A percentile compares a stretch with the other conserved stretches of the same genome.
These are phyloP conservation scores for Penstemon davidsonii DNA, from an alignment of 257 asterid genomes.

Conservation along the genomic window DNA sequence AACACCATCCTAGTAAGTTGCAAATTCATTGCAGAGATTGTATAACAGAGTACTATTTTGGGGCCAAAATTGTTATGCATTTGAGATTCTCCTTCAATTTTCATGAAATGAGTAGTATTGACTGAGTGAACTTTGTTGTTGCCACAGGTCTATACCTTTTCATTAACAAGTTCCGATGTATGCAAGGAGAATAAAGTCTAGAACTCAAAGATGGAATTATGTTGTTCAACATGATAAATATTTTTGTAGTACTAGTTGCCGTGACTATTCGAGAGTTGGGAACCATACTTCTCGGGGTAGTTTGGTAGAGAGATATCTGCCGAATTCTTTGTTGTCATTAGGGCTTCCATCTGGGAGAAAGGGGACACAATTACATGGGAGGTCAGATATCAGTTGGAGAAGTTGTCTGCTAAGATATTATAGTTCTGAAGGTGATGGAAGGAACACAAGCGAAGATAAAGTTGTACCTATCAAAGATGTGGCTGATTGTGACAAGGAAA, in stretches of 20 bases:
- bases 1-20: too few relatives aligned
- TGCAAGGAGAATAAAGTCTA: conserved; percentile 59
- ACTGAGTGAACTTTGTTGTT: conserved; percentile 31
- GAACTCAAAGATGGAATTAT: conserved; percentile 51
- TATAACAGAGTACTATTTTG: not conserved
- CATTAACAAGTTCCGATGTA: conserved; percentile 57
- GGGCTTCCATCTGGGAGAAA: conserved; percentile 35
- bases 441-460: conserved; percentile 79
- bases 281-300: conserved; percentile 35
- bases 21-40: too few relatives aligned
- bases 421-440: conserved; percentile 94
- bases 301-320: conserved; percentile 27
- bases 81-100: not conserved
- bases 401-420: conserved; percentile 49
- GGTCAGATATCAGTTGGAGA: conserved; percentile 45
- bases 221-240: conserved; percentile 47
- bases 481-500: conserved; percentile 47
- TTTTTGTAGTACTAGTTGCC: conserved; percentile 36
- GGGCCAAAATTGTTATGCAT: conserved; percentile 1
- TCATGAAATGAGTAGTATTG: conserved; percentile 7
- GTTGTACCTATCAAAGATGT: conserved; percentile 43
- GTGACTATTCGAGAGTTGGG: conserved; percentile 38
- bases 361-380: conserved; percentile 38
- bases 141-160: conserved; percentile 38
- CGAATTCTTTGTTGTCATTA: conserved; percentile 39